A percentile compares a stretch with the other conserved stretches of the same genome.
phyloP scores from a whole-genome alignment of 2,329 filamentous ascomycete genomes.

The Botryotinia calthae region DNA sequence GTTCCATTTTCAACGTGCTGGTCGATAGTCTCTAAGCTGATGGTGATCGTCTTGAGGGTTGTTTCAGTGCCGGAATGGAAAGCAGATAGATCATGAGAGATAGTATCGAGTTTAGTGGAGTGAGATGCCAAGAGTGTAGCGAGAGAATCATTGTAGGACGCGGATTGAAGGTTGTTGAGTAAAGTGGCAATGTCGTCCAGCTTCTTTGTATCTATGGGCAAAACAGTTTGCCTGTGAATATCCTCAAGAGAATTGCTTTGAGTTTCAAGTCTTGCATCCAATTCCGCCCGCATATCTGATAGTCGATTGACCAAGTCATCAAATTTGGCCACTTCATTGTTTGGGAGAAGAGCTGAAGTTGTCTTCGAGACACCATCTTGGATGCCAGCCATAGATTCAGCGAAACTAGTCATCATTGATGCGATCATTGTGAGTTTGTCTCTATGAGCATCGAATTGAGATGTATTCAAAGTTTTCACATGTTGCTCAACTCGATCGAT shows the following conservation, averaged over 20 bases:
- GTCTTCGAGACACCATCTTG: conserved; percentile 15
- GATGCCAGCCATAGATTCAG: conserved; percentile 18
- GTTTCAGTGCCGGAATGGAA: conserved; percentile 16
- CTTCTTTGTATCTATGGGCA: conserved; percentile 19
- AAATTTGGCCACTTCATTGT: conserved; percentile 12
- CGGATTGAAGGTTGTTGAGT: conserved; percentile 13
- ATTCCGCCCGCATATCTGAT: conserved; percentile 18
- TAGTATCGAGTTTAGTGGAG: conserved; percentile 16
- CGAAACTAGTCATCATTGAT: conserved; percentile 21
- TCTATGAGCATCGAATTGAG: conserved; percentile 19
- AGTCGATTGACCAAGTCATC: conserved; percentile 15
- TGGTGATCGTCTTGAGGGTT: conserved; percentile 16
- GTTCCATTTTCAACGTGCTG: conserved; percentile 11
- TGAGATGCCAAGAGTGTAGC: conserved; percentile 5
- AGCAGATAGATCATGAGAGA: conserved; percentile 14
- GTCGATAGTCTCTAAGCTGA: conserved; percentile 18
- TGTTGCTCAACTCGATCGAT: conserved; percentile 17
- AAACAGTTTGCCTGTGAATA: conserved; percentile 17
- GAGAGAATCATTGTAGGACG: conserved; percentile 3
- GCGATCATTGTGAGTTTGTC: conserved; percentile 21
- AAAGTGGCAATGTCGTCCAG: conserved; percentile 18
- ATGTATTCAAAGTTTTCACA: conserved; percentile 20
- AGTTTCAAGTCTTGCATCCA: conserved; percentile 20
- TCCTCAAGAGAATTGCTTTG: conserved; percentile 21
- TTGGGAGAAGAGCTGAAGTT: conserved; percentile 5